A percentile compares a stretch with the other conserved stretches of the same genome.
Evolutionary conservation across 139 green algal species (phyloP).

Genomic region (Chlorella ohadii): DNA sequence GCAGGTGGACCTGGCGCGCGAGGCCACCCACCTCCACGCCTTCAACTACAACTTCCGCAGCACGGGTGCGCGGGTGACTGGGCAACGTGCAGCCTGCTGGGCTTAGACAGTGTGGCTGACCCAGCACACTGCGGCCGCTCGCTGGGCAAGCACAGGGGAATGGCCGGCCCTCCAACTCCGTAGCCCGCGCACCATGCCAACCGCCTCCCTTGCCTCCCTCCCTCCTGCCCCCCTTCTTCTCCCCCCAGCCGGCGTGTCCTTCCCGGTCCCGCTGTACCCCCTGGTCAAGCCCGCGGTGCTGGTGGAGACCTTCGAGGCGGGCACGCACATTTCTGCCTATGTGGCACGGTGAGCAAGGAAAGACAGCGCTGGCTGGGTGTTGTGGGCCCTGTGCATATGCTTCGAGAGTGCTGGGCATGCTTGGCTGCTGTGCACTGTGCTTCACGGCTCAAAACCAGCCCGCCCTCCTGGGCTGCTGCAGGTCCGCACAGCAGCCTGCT

Average conservation of each 20-base stretch:
- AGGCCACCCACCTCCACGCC: constrained; percentile 88
- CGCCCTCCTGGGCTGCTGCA: not conserved
- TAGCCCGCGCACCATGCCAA: not conserved
- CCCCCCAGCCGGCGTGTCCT: constrained; percentile 72
- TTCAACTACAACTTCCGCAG: constrained; percentile 98
- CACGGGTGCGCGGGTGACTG: constrained; percentile 18
- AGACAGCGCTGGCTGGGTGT: no score
- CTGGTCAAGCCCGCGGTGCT: constrained; percentile 86
- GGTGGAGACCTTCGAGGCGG: constrained; percentile 96
- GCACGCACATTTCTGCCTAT: constrained; percentile 79
- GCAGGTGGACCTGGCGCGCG: constrained; percentile 92
- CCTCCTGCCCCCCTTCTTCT: no score
- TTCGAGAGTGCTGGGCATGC: no score
- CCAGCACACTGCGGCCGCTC: no score
- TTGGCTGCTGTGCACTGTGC: no score
- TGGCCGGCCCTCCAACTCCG: not conserved
- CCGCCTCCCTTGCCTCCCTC: not conserved
- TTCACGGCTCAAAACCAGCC: not conserved
- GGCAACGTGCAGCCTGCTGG: no score
- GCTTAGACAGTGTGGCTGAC: no score
- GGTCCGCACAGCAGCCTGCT: not conserved
- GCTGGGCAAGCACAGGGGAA: not conserved
- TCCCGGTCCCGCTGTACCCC: constrained; percentile 94
- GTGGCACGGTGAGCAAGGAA: constrained; percentile 29
- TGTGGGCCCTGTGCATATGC: no score